Evolutionary conservation across 1,139 yeast species (phyloP).

Genomic region (Debaryomycetaceae sp.): DNA sequence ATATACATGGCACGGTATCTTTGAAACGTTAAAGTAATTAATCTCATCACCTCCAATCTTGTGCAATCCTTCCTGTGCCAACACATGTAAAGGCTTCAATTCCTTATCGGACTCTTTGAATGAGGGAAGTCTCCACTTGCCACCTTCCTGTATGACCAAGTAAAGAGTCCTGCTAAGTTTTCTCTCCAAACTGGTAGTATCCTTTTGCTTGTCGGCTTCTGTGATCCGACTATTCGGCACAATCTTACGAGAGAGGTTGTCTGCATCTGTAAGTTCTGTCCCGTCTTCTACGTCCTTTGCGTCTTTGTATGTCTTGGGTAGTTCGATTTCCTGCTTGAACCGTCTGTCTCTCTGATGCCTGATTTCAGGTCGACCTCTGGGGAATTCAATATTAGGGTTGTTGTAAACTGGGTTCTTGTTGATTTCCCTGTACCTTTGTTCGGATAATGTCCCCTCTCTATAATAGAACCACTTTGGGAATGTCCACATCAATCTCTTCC

Average conservation of each 20-base stretch:
- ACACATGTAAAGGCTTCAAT: slow-evolving; percentile 55
- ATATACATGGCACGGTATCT: slow-evolving; percentile 76
- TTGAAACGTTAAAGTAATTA: slow-evolving; percentile 87
- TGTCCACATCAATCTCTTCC: slow-evolving; percentile 94
- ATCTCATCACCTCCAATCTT: slow-evolving; percentile 69
- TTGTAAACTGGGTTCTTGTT: slow-evolving; percentile 73
- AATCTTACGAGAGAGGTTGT: slow-evolving; percentile 66
- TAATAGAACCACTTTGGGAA: slow-evolving; percentile 93
- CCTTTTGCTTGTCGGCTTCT: slow-evolving; percentile 65
- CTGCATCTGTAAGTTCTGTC: slow-evolving; percentile 29
- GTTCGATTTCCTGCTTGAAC: slow-evolving; percentile 65
- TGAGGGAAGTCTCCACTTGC: slow-evolving; percentile 74
- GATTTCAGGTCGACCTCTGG: slow-evolving; percentile 81
- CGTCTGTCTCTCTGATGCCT: slow-evolving; percentile 88
- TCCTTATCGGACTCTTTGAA: slow-evolving; percentile 39
- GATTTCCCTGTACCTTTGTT: slow-evolving; percentile 71
- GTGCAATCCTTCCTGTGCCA: slow-evolving; percentile 75
- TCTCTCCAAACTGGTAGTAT: slow-evolving; percentile 71
- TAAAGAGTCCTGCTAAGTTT: slow-evolving; percentile 76
- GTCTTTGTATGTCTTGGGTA: slow-evolving; percentile 58
- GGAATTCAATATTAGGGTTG: slow-evolving; percentile 73
- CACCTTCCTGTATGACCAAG: slow-evolving; percentile 52
- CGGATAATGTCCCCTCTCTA: slow-evolving; percentile 85
- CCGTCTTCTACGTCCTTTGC: slow-evolving; percentile 29
- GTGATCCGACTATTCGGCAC: slow-evolving; percentile 70